Evolutionary conservation across 2,329 filamentous ascomycete genomes (phyloP), one percentile per base, ranked within the genome.

Genomic region (Xylariaceae sp.): DNA sequence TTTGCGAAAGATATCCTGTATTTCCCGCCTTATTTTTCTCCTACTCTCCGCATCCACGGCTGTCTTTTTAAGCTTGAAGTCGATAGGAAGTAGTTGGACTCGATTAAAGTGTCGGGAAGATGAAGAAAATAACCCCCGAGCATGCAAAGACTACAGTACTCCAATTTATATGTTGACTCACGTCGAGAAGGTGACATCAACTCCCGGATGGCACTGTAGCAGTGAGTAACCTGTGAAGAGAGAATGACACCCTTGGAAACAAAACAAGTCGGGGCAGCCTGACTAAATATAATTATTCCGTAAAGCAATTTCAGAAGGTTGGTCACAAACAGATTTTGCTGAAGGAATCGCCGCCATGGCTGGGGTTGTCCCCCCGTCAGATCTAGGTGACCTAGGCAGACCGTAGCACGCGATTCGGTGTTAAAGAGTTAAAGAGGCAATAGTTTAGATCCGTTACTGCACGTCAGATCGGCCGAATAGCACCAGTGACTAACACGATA

Each of bases 1-100:
- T 57, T 59, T 18, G 65, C 66, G 15, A 64, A 66, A 3, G 67
- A 62, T 34, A 57, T 66, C 2, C 65, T 66, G 15, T 69, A 30
- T 30, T 4, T 30, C 23, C 23, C 23, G 23, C 5, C 23, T 30
- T 30, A 30, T 30, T 30, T 30, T 30, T 30, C 23, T 30, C 23
- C 23, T 30, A 30, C 5, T 30, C 23, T 30, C 23, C 3, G 23
- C 23, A 30, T 30, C 23, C 23, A 30, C 23, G 23, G 23, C 23
- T 30, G 23, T 30, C 23, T 4, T 30, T 30, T 30, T 30, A 30
- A 4, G 23, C 23, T 30, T 30, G 23, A 30, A 30, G 4, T 30
- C 23, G 23, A 9, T 41, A 13, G 37, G 37, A 41, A 13, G 37
- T 41, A 13, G 37, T 41, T 13, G 13, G 13, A 41, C 23, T 30